Base-by-base conservation (phyloP, 495 filamentous ascomycete genomes). In the Astrothelium macrocarpum region DNA sequence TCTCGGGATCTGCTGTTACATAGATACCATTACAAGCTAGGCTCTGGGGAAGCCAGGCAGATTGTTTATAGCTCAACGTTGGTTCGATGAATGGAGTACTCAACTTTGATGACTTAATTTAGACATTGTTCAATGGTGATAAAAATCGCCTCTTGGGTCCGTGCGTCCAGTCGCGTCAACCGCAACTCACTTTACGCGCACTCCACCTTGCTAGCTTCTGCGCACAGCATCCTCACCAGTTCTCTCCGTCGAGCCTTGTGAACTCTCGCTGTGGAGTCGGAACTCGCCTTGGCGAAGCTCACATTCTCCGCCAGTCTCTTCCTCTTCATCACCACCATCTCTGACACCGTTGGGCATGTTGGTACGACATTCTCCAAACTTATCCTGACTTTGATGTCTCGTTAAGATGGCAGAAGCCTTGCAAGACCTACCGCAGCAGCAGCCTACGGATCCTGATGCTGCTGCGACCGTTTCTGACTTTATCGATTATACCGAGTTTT, bases 381-480 rank as follows among this genome's bases (percentile, higher is more conserved):
- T 29, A n/a, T 2, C 49, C 9, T 11, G 16, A 14, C 20, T 28
- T 10, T 26, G 49, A 56, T 29, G 5, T 2, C 9, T 56, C 36
- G 61, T 60, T 45, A 36, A 56, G 34, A 69, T 74, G 67, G 62
- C 65, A 39, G 64, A 63, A 32, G 65, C 71, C 59, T 61, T 72
- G 60, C 61, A 66, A 42, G 73, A 74, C 14, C 62, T 74, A 49
- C 59, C 70, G 2, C 65, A 71, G 29, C 74, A 79, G 65, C 65
- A 72, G 29, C 71, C 77, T 11, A 64, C 83, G 43, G 91, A 98
- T 69, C 93, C 93, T 23, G 94, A 98, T 76, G 89, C 90, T n/a
- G 90, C 95, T 66, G 88, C 91, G 10, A 94, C 90, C 61, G 87
- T 97, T 18, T 93, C 88, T 65, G 94, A 98, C 77, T 98, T 91